Evolutionary conservation across 139 green algal genomes (phyloP), one percentile per base, ranked within the genome.

Genomic region (Micromonas commoda): DNA sequence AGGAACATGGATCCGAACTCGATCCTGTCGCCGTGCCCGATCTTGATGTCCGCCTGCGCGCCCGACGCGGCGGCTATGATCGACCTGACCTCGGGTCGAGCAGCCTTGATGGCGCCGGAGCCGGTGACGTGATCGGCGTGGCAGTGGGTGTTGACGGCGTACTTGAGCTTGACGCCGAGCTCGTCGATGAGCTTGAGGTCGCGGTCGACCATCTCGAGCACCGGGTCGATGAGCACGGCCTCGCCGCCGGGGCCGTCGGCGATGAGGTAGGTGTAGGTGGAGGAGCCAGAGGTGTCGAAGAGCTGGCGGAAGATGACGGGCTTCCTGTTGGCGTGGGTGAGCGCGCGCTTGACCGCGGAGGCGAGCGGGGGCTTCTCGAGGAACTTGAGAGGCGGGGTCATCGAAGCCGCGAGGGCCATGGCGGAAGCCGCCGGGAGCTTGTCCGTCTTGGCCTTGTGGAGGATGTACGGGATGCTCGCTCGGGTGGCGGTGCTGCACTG

Each of bases 91-190:
- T 33, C 63, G 29, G 84, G 73, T 3, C 74, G 65, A 0, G 38
- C 1, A 20, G 54, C 57, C 26, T 92, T 92, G 45, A 92, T 77
- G 32, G 80, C 68, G 31, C 88, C 87, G 16, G 81, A 90, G 57
- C 88, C 88, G 32, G 88, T 92, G 79, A 92, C 81, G 76, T 92
- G 88, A 66, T 92, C 88, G 28, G 88, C 88, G 60, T 92, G 88
- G 57, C 81, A 87, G 78, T 92, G 88, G 23, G 87, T 92, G 78
- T 92, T 92, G 53, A 90, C 21, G 1, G 71, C 77, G 51, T 85
- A 85, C 31, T 77, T 71, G 3, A 92, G 78, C 31, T 80, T 83
- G 24, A 92, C 60, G 13, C 77, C 85, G 57, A 92, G 75, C 28
- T 88, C 81, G 6, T 90, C 52, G 2, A 90, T 32, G n/a, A 92